These are phyloP conservation scores for Trametes sanguinea DNA, from an alignment of 768 basidiomycete species.

Conservation along the genomic window DNA sequence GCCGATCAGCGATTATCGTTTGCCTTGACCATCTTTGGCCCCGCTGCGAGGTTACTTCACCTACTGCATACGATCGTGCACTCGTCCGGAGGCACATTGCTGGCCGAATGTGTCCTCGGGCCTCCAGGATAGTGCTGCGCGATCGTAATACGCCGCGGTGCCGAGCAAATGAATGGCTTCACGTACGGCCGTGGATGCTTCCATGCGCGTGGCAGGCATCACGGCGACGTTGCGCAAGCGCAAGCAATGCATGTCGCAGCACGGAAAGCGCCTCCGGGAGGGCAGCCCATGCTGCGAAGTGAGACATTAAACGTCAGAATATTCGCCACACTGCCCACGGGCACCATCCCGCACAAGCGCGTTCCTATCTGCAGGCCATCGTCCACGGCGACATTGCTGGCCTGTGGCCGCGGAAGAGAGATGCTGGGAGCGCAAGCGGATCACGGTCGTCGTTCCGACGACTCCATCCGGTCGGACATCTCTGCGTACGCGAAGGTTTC, in stretches of 20 bases:
- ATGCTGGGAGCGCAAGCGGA: neutral
- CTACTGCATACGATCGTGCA: neutral
- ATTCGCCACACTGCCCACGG: neutral
- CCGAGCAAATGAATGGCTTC: neutral
- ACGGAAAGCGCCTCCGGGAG: neutral
- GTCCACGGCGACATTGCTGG: no score
- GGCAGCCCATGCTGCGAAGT: conserved; percentile 4
- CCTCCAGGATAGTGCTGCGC: neutral
- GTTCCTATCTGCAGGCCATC: conserved; percentile 7
- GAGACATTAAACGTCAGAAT: conserved; percentile 12
- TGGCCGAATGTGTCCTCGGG: neutral
- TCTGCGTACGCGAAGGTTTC: neutral
- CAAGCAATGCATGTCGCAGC: neutral
- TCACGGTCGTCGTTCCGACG: neutral
- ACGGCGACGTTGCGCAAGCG: neutral
- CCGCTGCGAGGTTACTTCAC: no score
- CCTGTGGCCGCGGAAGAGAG: neutral
- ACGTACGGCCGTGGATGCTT: neutral
- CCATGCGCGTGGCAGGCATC: neutral
- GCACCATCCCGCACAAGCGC: neutral
- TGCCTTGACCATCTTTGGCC: no score
- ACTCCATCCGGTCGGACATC: neutral
- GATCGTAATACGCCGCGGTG: conserved; percentile 6
- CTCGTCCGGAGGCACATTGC: no score
- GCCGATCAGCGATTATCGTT: conserved; percentile 9